phyloP scores from a whole-genome alignment of 495 filamentous ascomycete genomes.

The Annulohypoxylon stygium region DNA sequence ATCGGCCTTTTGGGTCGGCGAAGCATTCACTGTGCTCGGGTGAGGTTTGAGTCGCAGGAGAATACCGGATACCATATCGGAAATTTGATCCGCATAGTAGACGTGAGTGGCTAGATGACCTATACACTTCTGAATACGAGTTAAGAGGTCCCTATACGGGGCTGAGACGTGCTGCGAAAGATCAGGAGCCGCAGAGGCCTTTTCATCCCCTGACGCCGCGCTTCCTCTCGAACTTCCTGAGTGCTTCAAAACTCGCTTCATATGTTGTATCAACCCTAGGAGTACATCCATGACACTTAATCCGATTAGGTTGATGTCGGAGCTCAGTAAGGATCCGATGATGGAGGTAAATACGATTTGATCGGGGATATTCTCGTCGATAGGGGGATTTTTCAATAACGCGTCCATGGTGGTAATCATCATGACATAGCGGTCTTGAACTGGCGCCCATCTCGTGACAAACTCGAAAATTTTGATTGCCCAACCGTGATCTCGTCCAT shows the following conservation, averaged over 20 bases:
- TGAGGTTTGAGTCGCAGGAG: conserved; percentile 79
- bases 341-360: conserved; percentile 80
- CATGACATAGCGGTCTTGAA: conserved; percentile 91
- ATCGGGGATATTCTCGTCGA: conserved; percentile 73
- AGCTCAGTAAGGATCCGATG: conserved; percentile 83
- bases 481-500: conserved; percentile 71
- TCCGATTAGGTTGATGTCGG: conserved; percentile 91
- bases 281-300: conserved; percentile 93
- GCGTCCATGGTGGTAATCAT: conserved; percentile 82
- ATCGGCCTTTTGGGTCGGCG: conserved; percentile 58
- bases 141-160: conserved; percentile 68
- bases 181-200: conserved; percentile 42
- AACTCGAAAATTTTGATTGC: conserved; percentile 82
- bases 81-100: conserved; percentile 93
- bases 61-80: conserved; percentile 88
- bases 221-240: conserved; percentile 63
- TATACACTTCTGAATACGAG: conserved; percentile 79
- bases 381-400: conserved; percentile 71
- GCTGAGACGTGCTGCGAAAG: conserved; percentile 41
- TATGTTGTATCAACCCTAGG: conserved; percentile 82
- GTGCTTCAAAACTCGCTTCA: conserved; percentile 77
- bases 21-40: conserved; percentile 55
- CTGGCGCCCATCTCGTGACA: conserved; percentile 84
- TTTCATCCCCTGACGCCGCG: conserved; percentile 43
- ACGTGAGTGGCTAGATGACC: conserved; percentile 90